Base-by-base conservation (phyloP, 768 basidiomycete species). In the Mycena haematopus region DNA sequence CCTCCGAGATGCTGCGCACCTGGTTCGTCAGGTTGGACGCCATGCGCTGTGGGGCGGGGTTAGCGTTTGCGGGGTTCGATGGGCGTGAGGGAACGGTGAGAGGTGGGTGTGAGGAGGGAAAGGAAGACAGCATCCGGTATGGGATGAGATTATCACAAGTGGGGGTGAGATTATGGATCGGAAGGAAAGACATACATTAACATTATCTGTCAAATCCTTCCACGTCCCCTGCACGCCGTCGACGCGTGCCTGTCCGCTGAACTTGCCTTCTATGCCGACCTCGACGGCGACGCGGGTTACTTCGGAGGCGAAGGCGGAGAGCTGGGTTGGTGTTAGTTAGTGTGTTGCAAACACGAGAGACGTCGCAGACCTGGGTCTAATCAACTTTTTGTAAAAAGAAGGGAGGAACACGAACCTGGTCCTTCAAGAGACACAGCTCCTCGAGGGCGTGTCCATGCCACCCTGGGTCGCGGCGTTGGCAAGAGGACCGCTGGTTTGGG, bases 361-460 rank as follows among this genome's bases (percentile, higher is more conserved):
- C 86, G 70, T 90, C 77, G 75, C 90, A 86, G 0, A 92, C 89
- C 75, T 72, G 65, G 9, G 2, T n/a, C n/a, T n/a, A n/a, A n/a
- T n/a, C n/a, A n/a, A n/a, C 19, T 21, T 35, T 13, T n/a, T n/a
- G n/a, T 36, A 2, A 9, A 11, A 31, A 25, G 24, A 7, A 21
- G n/a, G n/a, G n/a, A n/a, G n/a, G 29, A 11, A 31, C n/a, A 15
- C 38, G 4, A 51, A 68, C 69, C 62, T 91, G 89, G 24, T 87
- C 87, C 75, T 90, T 90, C 56, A 92, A 79, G 47, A 91, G 71
- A 67, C 82, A 79, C 46, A 92, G 78, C 75, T 92, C 90, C 74
- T 91, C 86, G 21, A 86, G 80, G 3, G 86, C 86, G n/a, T n/a
- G 60, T 83, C 86, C 81, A 88, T 82, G 52, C 85, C 85, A 64